Conservation (phyloP, 73 alveolate genomes). For the Paramecium tetraurelia region DNA sequence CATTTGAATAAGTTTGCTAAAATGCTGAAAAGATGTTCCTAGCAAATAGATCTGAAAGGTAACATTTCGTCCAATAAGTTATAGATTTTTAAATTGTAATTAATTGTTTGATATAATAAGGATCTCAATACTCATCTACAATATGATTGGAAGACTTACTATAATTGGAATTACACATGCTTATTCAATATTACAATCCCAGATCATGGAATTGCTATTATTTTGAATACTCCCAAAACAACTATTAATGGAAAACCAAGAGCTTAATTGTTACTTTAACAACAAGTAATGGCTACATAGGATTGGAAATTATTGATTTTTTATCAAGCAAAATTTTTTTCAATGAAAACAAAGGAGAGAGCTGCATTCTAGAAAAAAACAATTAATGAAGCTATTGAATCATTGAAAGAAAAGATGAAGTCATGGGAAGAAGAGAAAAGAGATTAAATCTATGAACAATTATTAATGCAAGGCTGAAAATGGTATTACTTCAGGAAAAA, state of each 20-base stretch:
- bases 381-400: constrained; percentile 7
- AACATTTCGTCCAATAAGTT: not conserved
- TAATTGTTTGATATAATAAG: too few relatives aligned
- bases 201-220: not conserved
- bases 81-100: not conserved
- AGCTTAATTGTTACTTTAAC: not conserved
- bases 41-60: not conserved
- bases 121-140: not conserved
- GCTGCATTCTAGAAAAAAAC: not conserved
- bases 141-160: not conserved
- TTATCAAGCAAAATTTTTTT: not conserved
- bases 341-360: not conserved
- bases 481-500: constrained; percentile 37
- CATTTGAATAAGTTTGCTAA: not conserved
- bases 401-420: not conserved
- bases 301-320: constrained; percentile 45
- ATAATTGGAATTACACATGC: not conserved
- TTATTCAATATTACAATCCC: not conserved
- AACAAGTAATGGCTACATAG: not conserved
- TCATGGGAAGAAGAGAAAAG: constrained; percentile 39
- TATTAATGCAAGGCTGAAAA: not conserved
- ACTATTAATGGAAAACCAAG: constrained; percentile 6
- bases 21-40: not conserved
- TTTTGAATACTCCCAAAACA: not conserved
- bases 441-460: not conserved